A percentile compares a stretch with the other conserved stretches of the same genome.
phyloP scores from a whole-genome alignment of 768 basidiomycete species.

The Aureoboletus auriporus region DNA sequence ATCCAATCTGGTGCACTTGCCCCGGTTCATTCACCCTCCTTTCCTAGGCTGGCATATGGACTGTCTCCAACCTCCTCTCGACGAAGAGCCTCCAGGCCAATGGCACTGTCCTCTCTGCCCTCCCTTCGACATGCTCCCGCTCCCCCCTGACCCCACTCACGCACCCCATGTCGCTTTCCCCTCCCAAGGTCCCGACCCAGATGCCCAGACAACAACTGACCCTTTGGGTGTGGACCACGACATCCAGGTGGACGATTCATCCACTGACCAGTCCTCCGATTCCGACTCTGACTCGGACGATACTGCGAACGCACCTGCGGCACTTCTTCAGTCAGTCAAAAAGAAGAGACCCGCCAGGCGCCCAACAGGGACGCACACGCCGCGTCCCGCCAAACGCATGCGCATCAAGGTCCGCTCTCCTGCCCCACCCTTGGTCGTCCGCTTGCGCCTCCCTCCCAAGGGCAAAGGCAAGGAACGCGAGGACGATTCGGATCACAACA shows the following conservation, averaged over 20 bases:
- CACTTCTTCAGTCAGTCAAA: conserved; percentile 18
- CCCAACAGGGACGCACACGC: conserved; percentile 15
- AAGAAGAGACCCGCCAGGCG: conserved; percentile 29
- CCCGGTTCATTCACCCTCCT: conserved; percentile 3
- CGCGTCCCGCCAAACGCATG: conserved; percentile 43
- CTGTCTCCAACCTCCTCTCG: conserved; percentile 71
- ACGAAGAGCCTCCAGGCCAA: conserved; percentile 66
- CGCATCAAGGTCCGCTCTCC: conserved; percentile 38
- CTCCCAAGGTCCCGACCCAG: conserved; percentile 27
- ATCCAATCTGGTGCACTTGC: conserved; percentile 5
- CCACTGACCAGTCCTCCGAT: conserved; percentile 31
- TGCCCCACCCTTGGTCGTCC: conserved; percentile 39
- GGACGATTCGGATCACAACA: conserved; percentile 52
- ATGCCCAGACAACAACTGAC: conserved; percentile 27
- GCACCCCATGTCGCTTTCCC: conserved; percentile 41
- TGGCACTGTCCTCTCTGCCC: conserved; percentile 75
- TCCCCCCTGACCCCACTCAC: neutral
- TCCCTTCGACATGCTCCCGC: conserved; percentile 20
- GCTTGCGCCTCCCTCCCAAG: conserved; percentile 54
- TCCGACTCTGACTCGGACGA: conserved; percentile 28
- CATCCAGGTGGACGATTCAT: conserved; percentile 34
- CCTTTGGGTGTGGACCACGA: conserved; percentile 21
- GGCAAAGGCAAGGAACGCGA: conserved; percentile 69
- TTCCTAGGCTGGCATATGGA: conserved; percentile 77
- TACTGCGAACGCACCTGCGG: conserved; percentile 13